Evolutionary conservation across 208 protist genomes (phyloP), one percentile per base, ranked within the genome.

Genomic region (Wallacemonas sp.): DNA sequence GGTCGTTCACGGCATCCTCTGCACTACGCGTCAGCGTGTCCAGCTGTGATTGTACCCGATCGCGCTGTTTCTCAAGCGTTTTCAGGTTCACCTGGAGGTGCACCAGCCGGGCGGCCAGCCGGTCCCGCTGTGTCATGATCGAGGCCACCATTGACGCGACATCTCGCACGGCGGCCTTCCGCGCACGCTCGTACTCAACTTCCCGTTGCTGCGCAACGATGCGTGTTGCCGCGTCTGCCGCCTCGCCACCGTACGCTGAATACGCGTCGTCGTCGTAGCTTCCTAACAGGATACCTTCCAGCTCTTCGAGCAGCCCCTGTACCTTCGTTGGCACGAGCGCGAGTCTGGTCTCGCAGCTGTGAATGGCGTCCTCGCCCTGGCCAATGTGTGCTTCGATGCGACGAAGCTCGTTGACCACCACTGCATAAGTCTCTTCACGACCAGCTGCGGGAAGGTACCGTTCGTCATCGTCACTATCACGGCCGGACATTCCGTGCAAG

Each of bases 251-350:
- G 6, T 15, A 2, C 5, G 50, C 26, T 57, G 45, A 53, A 26
- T 33, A 53, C 24, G 45, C 45, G 6, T 32, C 45, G 24, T 53
- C 21, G 42, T 71, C 65, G 30, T 61, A 64, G 65, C 54, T 71
- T 21, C 63, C 65, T 2, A 71, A 41, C 21, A 71, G 36, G 22
- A 71, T 37, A 1, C 32, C 54, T 44, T 71, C 65, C 2, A 63
- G 38, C 0, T 37, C 36, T 29, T 71, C 65, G 32, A 64, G 21
- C 0, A 71, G 30, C 0, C 21, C 22, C 17, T 37, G 26, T 10
- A 27, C 15, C 37, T 30, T 38, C 8, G n/a, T 3, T 13, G 26
- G 0, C n/a, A 54, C 24, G 19, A 2, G 2, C 6, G 5, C 13
- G 21, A 67, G 0, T 10, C 29, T 6, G 15, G 5, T 22, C 34